phyloP scores from a whole-genome alignment of 1,139 yeast genomes.

The Sugiyamaella pinicola region DNA sequence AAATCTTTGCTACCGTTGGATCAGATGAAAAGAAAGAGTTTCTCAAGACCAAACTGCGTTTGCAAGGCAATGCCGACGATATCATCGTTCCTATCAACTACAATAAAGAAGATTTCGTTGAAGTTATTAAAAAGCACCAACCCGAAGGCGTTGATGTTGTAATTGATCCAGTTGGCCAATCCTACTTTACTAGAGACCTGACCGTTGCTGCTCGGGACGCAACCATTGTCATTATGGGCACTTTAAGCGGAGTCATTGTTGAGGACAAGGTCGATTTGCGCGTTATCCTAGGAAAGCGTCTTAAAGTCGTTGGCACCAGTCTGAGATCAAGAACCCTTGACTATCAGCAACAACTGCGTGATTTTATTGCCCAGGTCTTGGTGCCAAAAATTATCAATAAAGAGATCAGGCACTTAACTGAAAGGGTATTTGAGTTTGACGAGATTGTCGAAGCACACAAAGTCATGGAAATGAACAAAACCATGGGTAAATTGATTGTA shows the following conservation, averaged over 20 bases:
- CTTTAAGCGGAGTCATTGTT: slow-evolving; percentile 35
- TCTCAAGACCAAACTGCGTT: slow-evolving; percentile 25
- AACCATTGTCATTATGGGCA: slow-evolving; percentile 37
- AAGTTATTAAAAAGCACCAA: slow-evolving; percentile 31
- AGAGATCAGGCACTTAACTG: slow-evolving; percentile 34
- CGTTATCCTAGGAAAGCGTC: slow-evolving; percentile 34
- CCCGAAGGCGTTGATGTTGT: slow-evolving; percentile 39
- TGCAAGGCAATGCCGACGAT: slow-evolving; percentile 29
- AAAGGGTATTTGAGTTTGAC: slow-evolving; percentile 33
- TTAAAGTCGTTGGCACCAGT: slow-evolving; percentile 40
- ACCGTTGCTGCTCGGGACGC: slow-evolving; percentile 38
- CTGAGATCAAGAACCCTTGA: slow-evolving; percentile 36
- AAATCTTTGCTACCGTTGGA: slow-evolving; percentile 42
- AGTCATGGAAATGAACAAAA: slow-evolving; percentile 37
- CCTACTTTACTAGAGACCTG: slow-evolving; percentile 35
- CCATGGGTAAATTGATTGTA: slow-evolving; percentile 41
- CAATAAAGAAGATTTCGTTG: slow-evolving; percentile 33
- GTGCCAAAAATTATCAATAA: slow-evolving; percentile 35
- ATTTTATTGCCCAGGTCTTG: slow-evolving; percentile 34
- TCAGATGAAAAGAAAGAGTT: slow-evolving; percentile 35
- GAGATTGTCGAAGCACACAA: slow-evolving; percentile 40
- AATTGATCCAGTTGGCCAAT: slow-evolving; percentile 43
- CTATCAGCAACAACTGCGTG: slow-evolving; percentile 36
- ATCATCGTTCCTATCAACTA: slow-evolving; percentile 40
- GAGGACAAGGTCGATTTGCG: slow-evolving; percentile 33